Evolutionary conservation across 306 rosid genomes (phyloP).

Genomic region (Canavalia ensiformis): DNA sequence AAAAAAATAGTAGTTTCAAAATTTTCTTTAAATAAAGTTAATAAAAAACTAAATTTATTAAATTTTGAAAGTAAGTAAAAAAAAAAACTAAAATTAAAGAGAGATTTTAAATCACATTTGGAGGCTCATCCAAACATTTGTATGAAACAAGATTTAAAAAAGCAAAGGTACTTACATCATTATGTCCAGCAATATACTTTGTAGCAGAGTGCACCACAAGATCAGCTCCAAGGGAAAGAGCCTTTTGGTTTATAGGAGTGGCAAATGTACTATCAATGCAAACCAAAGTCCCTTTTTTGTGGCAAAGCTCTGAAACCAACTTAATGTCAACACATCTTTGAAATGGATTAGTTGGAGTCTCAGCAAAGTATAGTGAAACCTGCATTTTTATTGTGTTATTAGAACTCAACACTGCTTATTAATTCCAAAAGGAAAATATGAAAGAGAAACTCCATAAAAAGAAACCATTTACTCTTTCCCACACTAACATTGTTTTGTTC

Average conservation of each 20-base stretch:
- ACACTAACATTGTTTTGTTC: slow-evolving; percentile 77
- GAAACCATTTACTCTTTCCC: slow-evolving; percentile 29
- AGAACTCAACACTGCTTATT: slow-evolving; percentile 23
- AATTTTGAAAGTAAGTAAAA: too few relatives aligned
- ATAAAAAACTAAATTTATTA: too few relatives aligned
- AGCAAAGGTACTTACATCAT: slow-evolving; percentile 69
- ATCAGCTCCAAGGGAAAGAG: slow-evolving; percentile 91
- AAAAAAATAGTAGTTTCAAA: too few relatives aligned
- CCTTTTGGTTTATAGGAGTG: slow-evolving; percentile 94
- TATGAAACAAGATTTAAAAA: neutral
- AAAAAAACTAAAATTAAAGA: too few relatives aligned
- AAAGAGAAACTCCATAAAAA: slow-evolving; percentile 6
- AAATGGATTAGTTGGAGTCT: slow-evolving; percentile 97
- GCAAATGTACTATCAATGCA: slow-evolving; percentile 98
- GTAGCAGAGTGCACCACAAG: slow-evolving; percentile 87
- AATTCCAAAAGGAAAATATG: neutral
- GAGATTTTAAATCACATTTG: neutral
- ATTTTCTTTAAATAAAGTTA: too few relatives aligned
- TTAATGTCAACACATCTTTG: slow-evolving; percentile 93
- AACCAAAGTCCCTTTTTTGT: slow-evolving; percentile 80
- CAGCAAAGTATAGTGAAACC: slow-evolving; percentile 94
- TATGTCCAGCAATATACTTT: slow-evolving; percentile 91
- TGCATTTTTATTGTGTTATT: slow-evolving; percentile 49
- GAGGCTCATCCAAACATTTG: neutral
- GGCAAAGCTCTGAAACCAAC: slow-evolving; percentile 93